Conservation (phyloP, 768 basidiomycete species). For the Mycena galericulata region DNA sequence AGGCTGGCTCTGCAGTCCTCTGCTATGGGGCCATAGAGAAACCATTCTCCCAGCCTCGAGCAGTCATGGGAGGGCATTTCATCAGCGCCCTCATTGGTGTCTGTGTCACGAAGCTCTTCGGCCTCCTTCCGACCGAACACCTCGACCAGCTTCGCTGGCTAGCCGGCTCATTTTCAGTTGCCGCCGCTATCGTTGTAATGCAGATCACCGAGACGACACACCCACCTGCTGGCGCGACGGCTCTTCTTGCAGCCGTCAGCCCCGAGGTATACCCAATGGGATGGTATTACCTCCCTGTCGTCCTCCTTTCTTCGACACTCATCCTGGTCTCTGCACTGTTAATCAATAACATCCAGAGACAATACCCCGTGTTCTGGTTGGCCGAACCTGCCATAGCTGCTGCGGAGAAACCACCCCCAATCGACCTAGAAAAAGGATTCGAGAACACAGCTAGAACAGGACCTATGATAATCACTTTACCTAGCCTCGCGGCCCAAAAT, state of each 20-base stretch:
- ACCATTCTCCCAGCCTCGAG: constrained; percentile 65
- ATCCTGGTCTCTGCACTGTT: constrained; percentile 59
- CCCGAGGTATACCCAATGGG: constrained; percentile 55
- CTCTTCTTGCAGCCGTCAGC: constrained; percentile 60
- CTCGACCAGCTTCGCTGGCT: constrained; percentile 63
- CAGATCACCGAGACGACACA: constrained; percentile 64
- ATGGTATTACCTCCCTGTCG: constrained; percentile 66
- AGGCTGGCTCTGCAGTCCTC: constrained; percentile 69
- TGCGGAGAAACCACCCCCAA: not conserved
- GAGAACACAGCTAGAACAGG: not conserved
- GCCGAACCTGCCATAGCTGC: constrained; percentile 6
- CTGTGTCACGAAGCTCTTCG: constrained; percentile 64
- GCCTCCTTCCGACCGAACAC: constrained; percentile 55
- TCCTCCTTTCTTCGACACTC: constrained; percentile 60
- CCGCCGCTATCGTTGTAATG: constrained; percentile 59
- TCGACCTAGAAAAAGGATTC: not conserved
- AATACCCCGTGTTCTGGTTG: constrained; percentile 63
- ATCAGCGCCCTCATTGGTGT: constrained; percentile 61
- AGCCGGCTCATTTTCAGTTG: constrained; percentile 58
- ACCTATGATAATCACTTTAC: no score
- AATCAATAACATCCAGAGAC: constrained; percentile 63
- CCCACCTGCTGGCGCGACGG: constrained; percentile 71
- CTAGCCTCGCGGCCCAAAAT: no score
- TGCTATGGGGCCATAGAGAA: constrained; percentile 65
- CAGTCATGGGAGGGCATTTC: constrained; percentile 64